These are phyloP conservation scores for Withania somnifera DNA, from an alignment of 305 asterid genomes.

Conservation along the genomic window DNA sequence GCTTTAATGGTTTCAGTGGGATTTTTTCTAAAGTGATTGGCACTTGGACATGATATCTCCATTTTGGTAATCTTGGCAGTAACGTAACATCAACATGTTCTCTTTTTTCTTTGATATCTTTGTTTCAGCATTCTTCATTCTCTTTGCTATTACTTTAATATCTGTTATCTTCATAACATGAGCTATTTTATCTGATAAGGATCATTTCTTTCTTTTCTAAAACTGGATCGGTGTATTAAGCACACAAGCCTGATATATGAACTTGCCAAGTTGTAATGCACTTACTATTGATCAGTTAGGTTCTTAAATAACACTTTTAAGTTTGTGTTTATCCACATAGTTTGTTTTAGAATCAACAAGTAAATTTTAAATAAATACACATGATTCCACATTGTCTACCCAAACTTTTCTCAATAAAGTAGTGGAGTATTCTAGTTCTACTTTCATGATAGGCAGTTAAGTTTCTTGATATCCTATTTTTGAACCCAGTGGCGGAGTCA, in stretches of 20 bases:
- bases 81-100: neutral
- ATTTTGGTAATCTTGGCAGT: slow-evolving; percentile 40
- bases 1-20: slow-evolving; percentile 65
- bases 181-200: neutral
- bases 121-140: neutral
- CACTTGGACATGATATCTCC: slow-evolving; percentile 55
- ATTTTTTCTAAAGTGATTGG: slow-evolving; percentile 65
- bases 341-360: neutral
- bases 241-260: neutral
- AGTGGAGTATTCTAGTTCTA: neutral
- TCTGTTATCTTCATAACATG: neutral
- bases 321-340: neutral
- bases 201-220: neutral
- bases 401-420: neutral
- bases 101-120: neutral
- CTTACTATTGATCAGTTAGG: neutral
- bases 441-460: neutral
- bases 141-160: neutral
- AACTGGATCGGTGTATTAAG: neutral
- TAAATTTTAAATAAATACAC: neutral
- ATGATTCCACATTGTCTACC: neutral
- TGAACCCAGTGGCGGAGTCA: neutral
- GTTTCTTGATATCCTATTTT: neutral
- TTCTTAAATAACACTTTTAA: neutral
- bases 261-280: neutral